These are phyloP conservation scores for Trichoderma guizhouense DNA, from an alignment of 2,329 filamentous ascomycete species.

Conservation along the genomic window DNA sequence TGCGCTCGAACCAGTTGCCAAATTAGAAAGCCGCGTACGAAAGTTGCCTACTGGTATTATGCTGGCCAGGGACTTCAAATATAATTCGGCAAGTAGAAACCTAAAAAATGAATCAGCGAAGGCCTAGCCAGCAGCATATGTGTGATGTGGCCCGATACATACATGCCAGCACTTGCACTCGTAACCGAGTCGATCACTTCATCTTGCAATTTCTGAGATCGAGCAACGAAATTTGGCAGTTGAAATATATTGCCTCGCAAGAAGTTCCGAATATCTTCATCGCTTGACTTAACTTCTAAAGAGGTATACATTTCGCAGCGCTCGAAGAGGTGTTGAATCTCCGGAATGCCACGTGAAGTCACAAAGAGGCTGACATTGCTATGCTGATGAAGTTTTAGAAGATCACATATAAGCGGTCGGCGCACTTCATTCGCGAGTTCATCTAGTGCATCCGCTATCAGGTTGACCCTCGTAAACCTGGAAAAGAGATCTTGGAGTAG, in stretches of 20 bases:
- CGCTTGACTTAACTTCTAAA: background rate
- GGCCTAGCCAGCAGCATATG: fast-evolving
- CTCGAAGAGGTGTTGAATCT: background rate
- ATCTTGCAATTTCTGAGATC: background rate
- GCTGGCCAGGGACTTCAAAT: background rate
- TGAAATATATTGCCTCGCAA: background rate
- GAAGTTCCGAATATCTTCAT: background rate
- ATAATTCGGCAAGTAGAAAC: background rate
- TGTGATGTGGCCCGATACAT: background rate
- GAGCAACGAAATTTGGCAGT: background rate
- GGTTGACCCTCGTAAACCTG: background rate
- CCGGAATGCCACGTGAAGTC: background rate
- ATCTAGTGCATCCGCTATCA: background rate
- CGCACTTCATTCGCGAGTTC: background rate
- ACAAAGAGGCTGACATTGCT: background rate
- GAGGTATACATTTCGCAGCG: fast-evolving
- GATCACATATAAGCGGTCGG: background rate
- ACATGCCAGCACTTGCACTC: background rate
- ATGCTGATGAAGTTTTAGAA: background rate
- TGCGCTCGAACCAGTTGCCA: background rate
- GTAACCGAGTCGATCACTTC: background rate
- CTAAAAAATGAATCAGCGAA: background rate
- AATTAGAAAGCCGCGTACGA: background rate
- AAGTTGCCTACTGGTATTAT: background rate
- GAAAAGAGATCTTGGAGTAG: background rate